phyloP scores from a whole-genome alignment of 179 eudicot genomes.

The Carnegiea gigantea region DNA sequence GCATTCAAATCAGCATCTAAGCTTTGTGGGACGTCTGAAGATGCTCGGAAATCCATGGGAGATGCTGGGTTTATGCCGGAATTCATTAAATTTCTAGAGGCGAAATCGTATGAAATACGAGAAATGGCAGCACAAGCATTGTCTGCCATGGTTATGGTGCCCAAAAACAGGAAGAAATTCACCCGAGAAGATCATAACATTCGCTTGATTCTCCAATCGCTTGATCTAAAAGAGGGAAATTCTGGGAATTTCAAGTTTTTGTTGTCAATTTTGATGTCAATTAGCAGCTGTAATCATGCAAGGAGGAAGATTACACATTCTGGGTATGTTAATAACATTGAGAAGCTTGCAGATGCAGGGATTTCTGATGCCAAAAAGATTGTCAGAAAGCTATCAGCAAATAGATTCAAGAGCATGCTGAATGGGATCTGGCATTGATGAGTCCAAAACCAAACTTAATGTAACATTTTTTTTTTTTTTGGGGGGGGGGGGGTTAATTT shows the following conservation, averaged over 20 bases:
- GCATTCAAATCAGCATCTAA: conserved; percentile 65
- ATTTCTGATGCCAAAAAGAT: conserved; percentile 83
- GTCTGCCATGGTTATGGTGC: conserved; percentile 46
- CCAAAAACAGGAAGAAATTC: conserved; percentile 68
- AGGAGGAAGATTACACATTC: conserved; percentile 65
- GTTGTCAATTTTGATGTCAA: conserved; percentile 57
- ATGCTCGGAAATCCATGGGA: conserved; percentile 78
- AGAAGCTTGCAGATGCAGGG: conserved; percentile 75
- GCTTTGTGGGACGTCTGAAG: conserved; percentile 59
- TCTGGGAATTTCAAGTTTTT: conserved; percentile 53
- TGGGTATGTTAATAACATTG: conserved; percentile 65
- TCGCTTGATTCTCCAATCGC: conserved; percentile 45
- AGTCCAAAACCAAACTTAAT: conserved; percentile 13
- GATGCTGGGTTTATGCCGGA: conserved; percentile 82
- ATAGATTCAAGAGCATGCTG: conserved; percentile 56
- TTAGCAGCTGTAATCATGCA: conserved; percentile 56
- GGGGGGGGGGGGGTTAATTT: background rate
- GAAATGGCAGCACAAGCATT: conserved; percentile 79
- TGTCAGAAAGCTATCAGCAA: conserved; percentile 65
- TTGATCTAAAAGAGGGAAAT: conserved; percentile 55
- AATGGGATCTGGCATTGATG: conserved; percentile 74
- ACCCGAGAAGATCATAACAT: conserved; percentile 60
- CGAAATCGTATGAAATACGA: conserved; percentile 65
- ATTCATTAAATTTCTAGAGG: conserved; percentile 60
- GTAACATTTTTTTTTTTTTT: conserved; percentile 10